Base-by-base conservation (phyloP, 192 early-diverging fungal species). In the Tieghemiomyces parasiticus region DNA sequence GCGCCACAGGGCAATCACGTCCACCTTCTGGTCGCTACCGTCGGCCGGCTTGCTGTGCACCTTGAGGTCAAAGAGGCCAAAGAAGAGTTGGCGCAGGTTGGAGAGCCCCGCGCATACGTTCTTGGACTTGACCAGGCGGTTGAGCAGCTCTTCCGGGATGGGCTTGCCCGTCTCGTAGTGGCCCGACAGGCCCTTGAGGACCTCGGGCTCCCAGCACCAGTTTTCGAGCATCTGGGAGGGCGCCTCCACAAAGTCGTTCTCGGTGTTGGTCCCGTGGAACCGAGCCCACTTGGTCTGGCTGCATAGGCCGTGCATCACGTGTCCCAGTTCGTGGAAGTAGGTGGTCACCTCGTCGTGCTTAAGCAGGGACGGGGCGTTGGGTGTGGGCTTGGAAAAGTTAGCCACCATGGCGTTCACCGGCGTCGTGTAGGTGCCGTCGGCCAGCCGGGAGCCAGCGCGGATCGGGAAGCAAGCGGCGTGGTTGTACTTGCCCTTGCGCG, bases 191-290 rank as follows among this genome's bases (percentile, higher is more conserved):
- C 66, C 55, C 46, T 74, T 64, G 44, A 87, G 66, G 2, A 78
- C 76, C 2, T 71, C 63, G 4, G 74, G 71, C 58, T 84, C 81
- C 72, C 78, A 85, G 34, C 77, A 73, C 85, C 83, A 87, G 71
- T 88, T 92, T 70, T 91, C 90, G 25, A 91, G 75, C 89, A 93
- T 89, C 78, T 90, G 87, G 30, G 82, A 84, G 19, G 90, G 90
- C 28, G 85, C 86, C 75, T 93, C 90, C 28, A 91, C 82, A 75
- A 93, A 93, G 68, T 93, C 90, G 56, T 79, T 66, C 60, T 89
- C 85, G 35, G 84, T 74, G 45, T 70, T 71, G 22, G 87, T 87
- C 49, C 88, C 89, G 35, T 90, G 86, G 65, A 91, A 86, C 0
- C 81, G 70, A 1, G 76, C 74, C 55, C 74, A 86, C 67, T 81